Base-by-base conservation (phyloP, 2,329 filamentous ascomycete species). In the Penicillium brasilianum region DNA sequence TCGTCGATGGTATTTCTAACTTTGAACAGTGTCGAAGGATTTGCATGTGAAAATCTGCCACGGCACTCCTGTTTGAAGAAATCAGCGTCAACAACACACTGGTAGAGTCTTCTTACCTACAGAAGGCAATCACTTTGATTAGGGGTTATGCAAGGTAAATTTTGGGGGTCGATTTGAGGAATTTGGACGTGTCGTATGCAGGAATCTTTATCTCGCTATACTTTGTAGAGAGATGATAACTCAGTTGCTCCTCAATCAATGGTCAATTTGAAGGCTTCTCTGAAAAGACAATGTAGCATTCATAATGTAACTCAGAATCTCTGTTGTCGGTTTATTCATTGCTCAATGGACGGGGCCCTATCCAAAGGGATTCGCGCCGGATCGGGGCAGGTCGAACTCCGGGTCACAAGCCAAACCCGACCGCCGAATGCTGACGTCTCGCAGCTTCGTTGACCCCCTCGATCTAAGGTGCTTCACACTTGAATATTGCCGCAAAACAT, bases 41-140 rank as follows among this genome's bases (percentile, higher is more conserved):
- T 44, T 57, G 28, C 55, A 57, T 44, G 55, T 57, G 18, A 57
- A 51, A 25, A 34, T 57, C n/a, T 57, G 55, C 36, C 44, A 48
- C 25, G 55, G 55, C n/a, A 20, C 36, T 11, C 46, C 48, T 50
- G 55, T 57, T 18, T 55, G 28, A 44, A 30, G 25, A 4, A 30
- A 5, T 16, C 14, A 30, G 2, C 11, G 13, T 20, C 2, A 41
- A 20, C 39, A 8, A 4, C n/a, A 41, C 10, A 20, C 8, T 49
- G 44, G 22, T 49, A 22, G 7, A n/a, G 14, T 30, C 14, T 49
- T 18, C 39, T 13, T 34, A 4, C 10, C 32, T 2, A 34, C 32
- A 34, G 32, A 34, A 13, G 10, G 32, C n/a, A 36, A 13, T 20
- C 39, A 20, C n/a, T 28, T 9, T 28, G 3, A n/a, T 28, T 5